These are phyloP conservation scores for Carex cristatella DNA, from an alignment of 176 grass and related monocot species.

Conservation along the genomic window DNA sequence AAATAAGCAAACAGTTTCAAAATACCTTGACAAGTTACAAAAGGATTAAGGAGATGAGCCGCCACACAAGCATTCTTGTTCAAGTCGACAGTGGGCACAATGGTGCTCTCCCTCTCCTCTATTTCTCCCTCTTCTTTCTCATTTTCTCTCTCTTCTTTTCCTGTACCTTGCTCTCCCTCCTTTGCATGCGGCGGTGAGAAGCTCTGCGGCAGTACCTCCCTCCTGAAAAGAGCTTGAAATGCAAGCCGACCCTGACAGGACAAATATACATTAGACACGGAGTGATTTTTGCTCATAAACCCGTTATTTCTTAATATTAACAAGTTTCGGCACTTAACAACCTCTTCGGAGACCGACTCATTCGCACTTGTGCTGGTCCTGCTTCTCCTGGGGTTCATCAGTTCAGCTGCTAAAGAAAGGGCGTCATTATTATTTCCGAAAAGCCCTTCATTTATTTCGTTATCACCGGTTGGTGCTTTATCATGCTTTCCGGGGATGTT, in stretches of 20 bases:
- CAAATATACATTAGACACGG: constrained; percentile 61
- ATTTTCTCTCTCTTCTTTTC: constrained; percentile 42
- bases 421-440: constrained; percentile 34
- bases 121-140: constrained; percentile 22
- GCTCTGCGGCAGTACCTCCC: constrained; percentile 87
- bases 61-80: constrained; percentile 35
- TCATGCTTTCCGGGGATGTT: constrained; percentile 59
- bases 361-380: constrained; percentile 66
- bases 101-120: constrained; percentile 34
- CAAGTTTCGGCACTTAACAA: constrained; percentile 37
- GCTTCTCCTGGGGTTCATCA: constrained; percentile 43
- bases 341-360: constrained; percentile 94
- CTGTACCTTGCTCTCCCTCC: constrained; percentile 11
- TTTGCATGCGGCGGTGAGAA: constrained; percentile 59
- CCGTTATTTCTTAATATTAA: constrained; percentile 25
- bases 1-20: background rate
- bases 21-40: constrained; percentile 6
- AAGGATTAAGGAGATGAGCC: constrained; percentile 29
- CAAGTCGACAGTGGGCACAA: constrained; percentile 43
- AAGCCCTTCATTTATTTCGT: background rate
- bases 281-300: constrained; percentile 32
- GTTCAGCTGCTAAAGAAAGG: constrained; percentile 15
- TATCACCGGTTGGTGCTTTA: constrained; percentile 17
- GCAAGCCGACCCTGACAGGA: constrained; percentile 85
- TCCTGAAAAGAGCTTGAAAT: constrained; percentile 77